Evolutionary conservation across 768 basidiomycete species (phyloP).

Genomic region (Termitomyces sp.): DNA sequence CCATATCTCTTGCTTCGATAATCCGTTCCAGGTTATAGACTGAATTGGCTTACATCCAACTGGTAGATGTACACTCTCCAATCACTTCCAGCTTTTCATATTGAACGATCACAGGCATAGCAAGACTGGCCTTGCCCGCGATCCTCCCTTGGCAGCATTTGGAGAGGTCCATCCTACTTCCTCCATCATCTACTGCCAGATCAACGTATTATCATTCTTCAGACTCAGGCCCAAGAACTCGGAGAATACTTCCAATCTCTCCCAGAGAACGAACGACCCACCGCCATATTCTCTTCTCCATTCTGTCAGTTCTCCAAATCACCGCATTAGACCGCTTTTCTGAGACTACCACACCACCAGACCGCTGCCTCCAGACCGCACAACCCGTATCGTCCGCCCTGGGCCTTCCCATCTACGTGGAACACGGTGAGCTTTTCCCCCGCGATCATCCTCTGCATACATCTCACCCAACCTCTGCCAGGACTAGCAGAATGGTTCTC

Average conservation of each 20-base stretch:
- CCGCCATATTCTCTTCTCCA: slow-evolving; percentile 79
- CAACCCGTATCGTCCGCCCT: slow-evolving; percentile 59
- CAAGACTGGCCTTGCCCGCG: slow-evolving; percentile 61
- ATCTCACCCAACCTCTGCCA: slow-evolving; percentile 18
- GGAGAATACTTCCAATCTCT: slow-evolving; percentile 58
- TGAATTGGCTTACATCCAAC: slow-evolving; percentile 63
- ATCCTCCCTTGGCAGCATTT: slow-evolving; percentile 67
- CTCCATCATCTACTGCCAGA: not conserved
- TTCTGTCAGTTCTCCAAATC: slow-evolving; percentile 49
- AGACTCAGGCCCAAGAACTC: slow-evolving; percentile 73
- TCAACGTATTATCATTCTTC: not conserved
- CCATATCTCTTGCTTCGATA: not conserved
- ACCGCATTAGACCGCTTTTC: not conserved
- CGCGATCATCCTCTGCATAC: not conserved
- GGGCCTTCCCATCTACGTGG: slow-evolving; percentile 65
- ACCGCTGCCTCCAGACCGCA: slow-evolving; percentile 84
- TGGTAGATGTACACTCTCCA: slow-evolving; percentile 42
- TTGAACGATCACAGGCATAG: slow-evolving; percentile 41
- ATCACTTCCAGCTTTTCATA: slow-evolving; percentile 1
- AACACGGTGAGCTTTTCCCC: slow-evolving; percentile 52
- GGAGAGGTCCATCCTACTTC: slow-evolving; percentile 46
- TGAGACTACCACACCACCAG: slow-evolving; percentile 26
- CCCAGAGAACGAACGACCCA: slow-evolving; percentile 63
- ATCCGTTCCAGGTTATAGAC: slow-evolving; percentile 51
- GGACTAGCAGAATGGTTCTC: slow-evolving; percentile 80